phyloP scores from a whole-genome alignment of 2,329 filamentous ascomycete genomes.

The Periconia digitata region DNA sequence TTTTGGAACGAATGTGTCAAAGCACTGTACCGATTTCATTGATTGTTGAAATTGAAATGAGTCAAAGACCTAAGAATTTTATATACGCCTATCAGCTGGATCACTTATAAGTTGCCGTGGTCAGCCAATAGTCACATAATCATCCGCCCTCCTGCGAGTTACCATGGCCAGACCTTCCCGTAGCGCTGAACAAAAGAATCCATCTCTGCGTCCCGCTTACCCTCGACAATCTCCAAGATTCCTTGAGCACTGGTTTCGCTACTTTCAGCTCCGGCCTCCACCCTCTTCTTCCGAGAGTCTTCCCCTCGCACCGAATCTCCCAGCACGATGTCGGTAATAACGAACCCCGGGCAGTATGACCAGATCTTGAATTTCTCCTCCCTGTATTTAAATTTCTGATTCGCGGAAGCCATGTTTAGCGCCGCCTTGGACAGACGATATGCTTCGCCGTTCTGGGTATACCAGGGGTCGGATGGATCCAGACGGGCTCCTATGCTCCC shows the following conservation, averaged over 20 bases:
- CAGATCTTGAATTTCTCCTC: conserved; percentile 29
- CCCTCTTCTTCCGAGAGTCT: conserved; percentile 20
- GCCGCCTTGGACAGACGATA: conserved; percentile 42
- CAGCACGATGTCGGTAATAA: conserved; percentile 26
- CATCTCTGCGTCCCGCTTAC: conserved; percentile 31
- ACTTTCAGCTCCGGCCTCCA: conserved; percentile 24
- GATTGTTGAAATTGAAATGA: too few relatives aligned
- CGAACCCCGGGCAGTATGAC: conserved; percentile 35
- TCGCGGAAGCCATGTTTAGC: conserved; percentile 39
- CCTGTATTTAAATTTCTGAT: conserved; percentile 43
- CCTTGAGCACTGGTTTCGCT: conserved; percentile 36
- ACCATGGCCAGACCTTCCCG: background rate
- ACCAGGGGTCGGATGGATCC: conserved; percentile 10
- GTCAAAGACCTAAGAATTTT: too few relatives aligned
- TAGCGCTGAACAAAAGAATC: conserved; percentile 20
- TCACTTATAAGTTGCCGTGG: too few relatives aligned
- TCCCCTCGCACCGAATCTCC: background rate
- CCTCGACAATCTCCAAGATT: conserved; percentile 33
- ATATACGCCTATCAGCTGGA: too few relatives aligned
- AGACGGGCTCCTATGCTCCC: conserved; percentile 33
- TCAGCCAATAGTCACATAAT: too few relatives aligned
- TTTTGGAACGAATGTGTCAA: too few relatives aligned
- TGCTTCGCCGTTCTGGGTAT: conserved; percentile 8
- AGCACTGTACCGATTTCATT: too few relatives aligned
- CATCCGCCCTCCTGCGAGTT: too few relatives aligned